Base-by-base conservation (phyloP, 1,139 yeast species). In the Suhomyces yuchorum region DNA sequence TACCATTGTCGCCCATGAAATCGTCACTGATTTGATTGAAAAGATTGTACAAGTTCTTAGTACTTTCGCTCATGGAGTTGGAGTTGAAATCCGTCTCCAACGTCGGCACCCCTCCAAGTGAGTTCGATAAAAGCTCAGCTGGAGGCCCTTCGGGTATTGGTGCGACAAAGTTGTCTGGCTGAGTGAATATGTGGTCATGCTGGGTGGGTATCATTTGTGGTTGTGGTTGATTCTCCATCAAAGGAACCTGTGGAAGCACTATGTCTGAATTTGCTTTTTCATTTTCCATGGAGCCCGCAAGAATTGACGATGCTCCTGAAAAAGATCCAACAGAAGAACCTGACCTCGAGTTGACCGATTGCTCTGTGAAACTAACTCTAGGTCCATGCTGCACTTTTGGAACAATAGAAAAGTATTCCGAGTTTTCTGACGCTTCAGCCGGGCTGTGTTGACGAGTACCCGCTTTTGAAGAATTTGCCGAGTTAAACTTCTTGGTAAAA, bases 21-120 rank as follows among this genome's bases (percentile, higher is more conserved):
- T 64, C 70, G 44, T 65, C 70, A 46, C 59, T 62, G 42, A 65
- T 63, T 45, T 58, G 70, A 35, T 62, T 64, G 53, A 69, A 68
- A 42, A 68, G 55, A 47, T 65, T 66, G 54, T 64, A 48, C 54
- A 59, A 47, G 50, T 58, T 60, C 37, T 53, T 60, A 22, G 57
- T 52, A 40, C 56, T 53, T 14, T 47, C 53, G 20, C 54, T 55
- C 52, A 51, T 48, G 12, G 48, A 33, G 15, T 30, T 33, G 14
- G 51, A 43, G 28, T 48, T 43, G 43, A 28, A 46, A 7, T 50
- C 44, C 18, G 30, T 28, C 11, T 40, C 43, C 28, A 24, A 8
- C 30, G 14, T 26, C 14, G 30, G 30, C 4, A 9, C 14, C 4
- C 36, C 33, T 20, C 28, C 49, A 14, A 33, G 14, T 5, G 47